These are phyloP conservation scores for Cryomyces antarcticus DNA, from an alignment of 495 filamentous ascomycete genomes.

Conservation along the genomic window DNA sequence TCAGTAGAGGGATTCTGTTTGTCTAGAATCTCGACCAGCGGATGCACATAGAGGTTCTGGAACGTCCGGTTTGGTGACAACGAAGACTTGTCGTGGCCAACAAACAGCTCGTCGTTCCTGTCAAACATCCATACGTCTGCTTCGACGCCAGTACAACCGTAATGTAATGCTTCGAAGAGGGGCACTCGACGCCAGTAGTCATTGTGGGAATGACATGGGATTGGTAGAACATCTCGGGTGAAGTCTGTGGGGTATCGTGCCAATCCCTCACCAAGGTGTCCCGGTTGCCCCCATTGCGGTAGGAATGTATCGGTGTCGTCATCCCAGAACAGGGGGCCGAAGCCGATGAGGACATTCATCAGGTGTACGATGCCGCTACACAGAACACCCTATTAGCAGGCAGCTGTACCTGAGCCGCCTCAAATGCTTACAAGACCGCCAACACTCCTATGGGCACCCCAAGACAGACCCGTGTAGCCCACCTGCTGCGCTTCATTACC, in stretches of 20 bases:
- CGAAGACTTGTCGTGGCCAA: conserved; percentile 15
- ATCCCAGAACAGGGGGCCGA: conserved; percentile 33
- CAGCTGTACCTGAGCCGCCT: too few species aligned
- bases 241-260: conserved; percentile 58
- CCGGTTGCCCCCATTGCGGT: conserved; percentile 30
- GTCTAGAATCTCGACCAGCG: conserved; percentile 14
- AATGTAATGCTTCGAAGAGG: conserved; percentile 43
- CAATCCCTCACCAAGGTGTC: conserved; percentile 25
- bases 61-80: conserved; percentile 16
- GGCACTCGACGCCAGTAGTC: conserved; percentile 77
- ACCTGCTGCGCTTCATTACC: too few species aligned
- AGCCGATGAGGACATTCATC: conserved; percentile 28
- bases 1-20: conserved; percentile 9
- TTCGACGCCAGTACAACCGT: conserved; percentile 53
- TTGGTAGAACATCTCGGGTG: conserved; percentile 46
- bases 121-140: conserved; percentile 77
- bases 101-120: conserved; percentile 29
- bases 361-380: conserved; percentile 17
- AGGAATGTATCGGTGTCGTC: conserved; percentile 34
- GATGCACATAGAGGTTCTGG: conserved; percentile 16
- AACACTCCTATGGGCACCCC: not conserved
- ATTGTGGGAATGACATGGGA: conserved; percentile 66
- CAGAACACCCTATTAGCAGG: not conserved
- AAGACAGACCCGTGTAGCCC: not conserved
- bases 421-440: not conserved